Base-by-base conservation (phyloP, 192 early-diverging fungal species). In the Entomortierella chlamydospora region DNA sequence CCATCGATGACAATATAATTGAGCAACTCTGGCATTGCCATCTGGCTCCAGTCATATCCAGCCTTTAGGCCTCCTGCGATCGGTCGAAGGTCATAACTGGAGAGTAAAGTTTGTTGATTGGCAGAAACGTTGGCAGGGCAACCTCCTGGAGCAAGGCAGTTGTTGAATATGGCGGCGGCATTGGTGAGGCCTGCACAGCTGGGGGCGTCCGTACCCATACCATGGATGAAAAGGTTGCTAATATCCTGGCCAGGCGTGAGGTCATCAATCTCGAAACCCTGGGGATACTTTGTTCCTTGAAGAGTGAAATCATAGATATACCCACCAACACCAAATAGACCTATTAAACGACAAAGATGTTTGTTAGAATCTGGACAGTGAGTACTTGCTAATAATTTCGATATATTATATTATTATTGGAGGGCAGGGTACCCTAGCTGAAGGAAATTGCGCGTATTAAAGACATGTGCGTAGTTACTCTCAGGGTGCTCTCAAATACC, bases 1-100 rank as follows among this genome's bases (percentile, higher is more conserved):
- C 90, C 90, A 72, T 91, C 86, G 63, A 90, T 81, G 58, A 89
- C 89, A 71, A 90, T 83, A 70, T 81, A 87, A 50, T 86, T 76
- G 53, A 26, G 4, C n/a, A 81, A 37, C 31, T 85, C 71, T 20
- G 64, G 82, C 59, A 70, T 58, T 22, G 51, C 57, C 33, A 89
- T 76, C 52, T 89, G 78, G 28, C 71, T 70, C 90, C 89, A 90
- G 62, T 88, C 86, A 59, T 83, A 87, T 57, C 87, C 90, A 22
- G 87, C 63, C 50, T 72, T 81, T 45, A n/a, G n/a, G n/a, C 53
- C 65, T 12, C 50, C 62, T 7, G 34, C 4, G 0, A 47, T 2
- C 31, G 51, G 68, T 9, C 17, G 2, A 8, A 71, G 29, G 0
- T 57, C 28, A 54, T 56, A 62, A 10, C 10, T 31, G 0, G 7